Base-by-base conservation (phyloP, 495 filamentous ascomycete genomes). In the Penicillium waksmanii region DNA sequence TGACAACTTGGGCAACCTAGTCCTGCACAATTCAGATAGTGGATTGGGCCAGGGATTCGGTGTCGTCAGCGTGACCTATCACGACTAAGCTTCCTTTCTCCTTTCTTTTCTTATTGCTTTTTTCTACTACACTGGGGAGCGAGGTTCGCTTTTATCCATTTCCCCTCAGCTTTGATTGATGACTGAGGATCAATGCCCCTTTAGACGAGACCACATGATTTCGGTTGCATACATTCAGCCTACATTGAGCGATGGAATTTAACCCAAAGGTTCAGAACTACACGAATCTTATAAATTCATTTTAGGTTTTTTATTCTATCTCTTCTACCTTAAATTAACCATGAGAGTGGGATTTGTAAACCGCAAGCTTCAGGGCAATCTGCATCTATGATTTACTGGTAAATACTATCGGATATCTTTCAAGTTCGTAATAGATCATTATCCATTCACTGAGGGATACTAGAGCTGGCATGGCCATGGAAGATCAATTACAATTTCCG, bases 61-160 rank as follows among this genome's bases (percentile, higher is more conserved):
- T 58, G 53, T 74, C n/a, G 81, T 67, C 51, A 82, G 80, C 61
- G 78, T 82, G 12, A 76, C 76, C 4, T 82, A 80, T 54, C 72
- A 74, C 49, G 65, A 76, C 25, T 57, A 44, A 47, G 17, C 18
- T 15, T n/a, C 18, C 34, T 11, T 11, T 18, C 10, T 34, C 7
- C 31, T 35, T 17, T 25, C 3, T 25, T 27, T 25, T 9, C 27
- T 17, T n/a, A 13, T 25, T 50, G 36, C 36, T 9, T 38, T 38
- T 38, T 38, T 11, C 35, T 6, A 38, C 27, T 12, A 38, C 12
- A 9, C 36, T 13, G 5, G 12, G 36, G 36, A n/a, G 27, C 27
- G 27, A 31, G 27, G 6, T 31, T 31, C 27, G 8, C 23, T 31
- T 31, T 9, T 31, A 31, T 9, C 27, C 5, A 31, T 31, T 31